Conservation (phyloP, 2,329 filamentous ascomycete genomes). For the Neonectria faginata region DNA sequence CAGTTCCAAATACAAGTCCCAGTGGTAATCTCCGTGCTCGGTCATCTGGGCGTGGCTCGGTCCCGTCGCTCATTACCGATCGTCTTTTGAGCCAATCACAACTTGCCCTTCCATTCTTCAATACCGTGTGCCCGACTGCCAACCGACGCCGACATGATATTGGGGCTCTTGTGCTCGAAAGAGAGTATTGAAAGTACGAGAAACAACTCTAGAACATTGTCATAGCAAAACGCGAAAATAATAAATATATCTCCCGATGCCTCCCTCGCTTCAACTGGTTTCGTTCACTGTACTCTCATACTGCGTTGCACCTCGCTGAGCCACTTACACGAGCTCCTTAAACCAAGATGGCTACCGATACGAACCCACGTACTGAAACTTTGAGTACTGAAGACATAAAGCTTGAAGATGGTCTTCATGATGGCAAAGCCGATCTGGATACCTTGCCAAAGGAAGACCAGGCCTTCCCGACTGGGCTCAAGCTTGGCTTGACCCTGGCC, state of each 20-base stretch:
- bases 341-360: slow-evolving; percentile 1
- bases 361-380: background rate
- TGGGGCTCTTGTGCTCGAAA: background rate
- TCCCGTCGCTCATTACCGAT: slow-evolving; percentile 12
- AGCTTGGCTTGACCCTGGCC: slow-evolving; percentile 22
- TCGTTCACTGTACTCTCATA: background rate
- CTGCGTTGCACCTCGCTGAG: background rate
- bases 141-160: background rate
- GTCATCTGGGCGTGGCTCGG: slow-evolving; percentile 8
- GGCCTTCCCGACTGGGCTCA: slow-evolving; percentile 11
- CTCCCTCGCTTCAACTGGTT: background rate
- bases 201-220: background rate
- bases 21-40: background rate
- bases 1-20: slow-evolving; percentile 4
- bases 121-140: slow-evolving; percentile 5
- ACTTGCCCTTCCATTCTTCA: slow-evolving; percentile 9
- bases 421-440: background rate
- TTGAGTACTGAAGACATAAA: background rate
- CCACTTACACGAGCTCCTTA: background rate
- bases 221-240: background rate
- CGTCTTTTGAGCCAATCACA: slow-evolving; percentile 13
- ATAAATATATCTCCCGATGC: slow-evolving; percentile 9
- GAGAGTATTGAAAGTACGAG: background rate
- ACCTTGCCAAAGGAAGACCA: background rate
- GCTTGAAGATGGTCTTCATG: background rate